Percentiles rank a stretch among this genome's conserved stretches.
These are phyloP conservation scores for Suzukiozyma palmioleophila DNA, from an alignment of 1,139 yeast species.

Conservation along the genomic window DNA sequence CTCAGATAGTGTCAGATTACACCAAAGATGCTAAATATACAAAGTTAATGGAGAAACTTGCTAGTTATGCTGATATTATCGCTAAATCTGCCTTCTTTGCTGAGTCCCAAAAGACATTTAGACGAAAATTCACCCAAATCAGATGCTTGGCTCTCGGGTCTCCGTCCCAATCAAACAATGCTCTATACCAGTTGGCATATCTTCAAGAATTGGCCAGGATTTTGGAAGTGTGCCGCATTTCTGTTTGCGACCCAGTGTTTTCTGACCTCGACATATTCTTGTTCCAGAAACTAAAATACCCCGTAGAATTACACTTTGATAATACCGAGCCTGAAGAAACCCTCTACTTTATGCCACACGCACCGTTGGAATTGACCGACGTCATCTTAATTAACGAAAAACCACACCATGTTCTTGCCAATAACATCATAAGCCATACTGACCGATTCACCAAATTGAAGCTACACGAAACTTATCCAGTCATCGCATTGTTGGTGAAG, in stretches of 20 bases:
- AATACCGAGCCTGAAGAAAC: constrained; percentile 15
- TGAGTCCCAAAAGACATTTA: constrained; percentile 15
- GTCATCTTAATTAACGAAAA: constrained; percentile 24
- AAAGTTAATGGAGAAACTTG: constrained; percentile 1
- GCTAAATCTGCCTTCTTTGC: constrained; percentile 19
- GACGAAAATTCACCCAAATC: constrained; percentile 23
- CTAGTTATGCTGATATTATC: constrained; percentile 9
- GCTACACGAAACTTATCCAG: constrained; percentile 37
- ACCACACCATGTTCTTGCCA: constrained; percentile 43
- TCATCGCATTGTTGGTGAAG: constrained; percentile 38
- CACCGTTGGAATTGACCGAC: constrained; percentile 59
- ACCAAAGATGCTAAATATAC: background rate
- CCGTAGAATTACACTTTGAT: constrained; percentile 20
- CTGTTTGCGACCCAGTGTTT: constrained; percentile 66
- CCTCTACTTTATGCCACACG: constrained; percentile 68
- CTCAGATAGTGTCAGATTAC: background rate
- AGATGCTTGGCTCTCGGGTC: constrained; percentile 75
- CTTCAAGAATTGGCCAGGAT: constrained; percentile 33
- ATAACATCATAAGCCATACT: constrained; percentile 48
- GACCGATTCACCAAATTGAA: constrained; percentile 43
- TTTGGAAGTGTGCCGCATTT: constrained; percentile 23
- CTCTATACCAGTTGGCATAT: constrained; percentile 63
- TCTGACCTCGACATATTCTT: constrained; percentile 35
- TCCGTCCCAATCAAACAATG: constrained; percentile 52
- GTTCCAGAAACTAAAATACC: constrained; percentile 17